These are phyloP conservation scores for Rubia tinctorum DNA, from an alignment of 305 asterid species.

Conservation along the genomic window DNA sequence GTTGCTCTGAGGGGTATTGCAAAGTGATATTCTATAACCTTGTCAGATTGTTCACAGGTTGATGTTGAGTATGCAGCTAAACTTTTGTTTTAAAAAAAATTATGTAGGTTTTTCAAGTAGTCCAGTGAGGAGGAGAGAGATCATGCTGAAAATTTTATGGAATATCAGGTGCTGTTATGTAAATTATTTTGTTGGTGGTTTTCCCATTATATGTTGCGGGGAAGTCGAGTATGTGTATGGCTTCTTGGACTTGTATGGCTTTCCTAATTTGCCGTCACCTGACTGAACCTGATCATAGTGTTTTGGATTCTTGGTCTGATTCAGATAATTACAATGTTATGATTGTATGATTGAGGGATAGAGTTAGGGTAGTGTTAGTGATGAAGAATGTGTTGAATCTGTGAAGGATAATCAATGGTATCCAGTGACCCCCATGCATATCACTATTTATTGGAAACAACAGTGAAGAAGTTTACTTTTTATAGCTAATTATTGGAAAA, in stretches of 20 bases:
- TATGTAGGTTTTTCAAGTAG: conserved; percentile 58
- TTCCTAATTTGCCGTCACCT: no score
- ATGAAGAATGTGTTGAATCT: no score
- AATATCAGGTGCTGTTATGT: conserved; percentile 57
- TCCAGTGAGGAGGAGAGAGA: conserved; percentile 67
- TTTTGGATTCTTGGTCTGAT: no score
- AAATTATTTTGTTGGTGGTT: background rate
- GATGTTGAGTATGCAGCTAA: background rate
- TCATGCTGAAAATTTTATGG: conserved; percentile 78
- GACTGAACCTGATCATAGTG: no score
- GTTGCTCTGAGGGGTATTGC: conserved; percentile 91
- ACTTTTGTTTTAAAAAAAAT: background rate
- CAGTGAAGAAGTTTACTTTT: no score
- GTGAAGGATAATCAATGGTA: no score
- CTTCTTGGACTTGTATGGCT: background rate
- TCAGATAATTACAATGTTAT: no score
- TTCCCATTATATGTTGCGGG: background rate
- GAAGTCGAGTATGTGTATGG: background rate
- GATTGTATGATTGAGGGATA: background rate
- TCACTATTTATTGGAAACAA: background rate
- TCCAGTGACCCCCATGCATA: background rate
- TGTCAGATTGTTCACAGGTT: background rate
- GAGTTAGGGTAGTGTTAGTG: background rate
- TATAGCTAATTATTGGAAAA: no score
- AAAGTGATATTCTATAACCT: conserved; percentile 36